phyloP scores from a whole-genome alignment of 768 basidiomycete genomes.

The Termitomyces sp. region DNA sequence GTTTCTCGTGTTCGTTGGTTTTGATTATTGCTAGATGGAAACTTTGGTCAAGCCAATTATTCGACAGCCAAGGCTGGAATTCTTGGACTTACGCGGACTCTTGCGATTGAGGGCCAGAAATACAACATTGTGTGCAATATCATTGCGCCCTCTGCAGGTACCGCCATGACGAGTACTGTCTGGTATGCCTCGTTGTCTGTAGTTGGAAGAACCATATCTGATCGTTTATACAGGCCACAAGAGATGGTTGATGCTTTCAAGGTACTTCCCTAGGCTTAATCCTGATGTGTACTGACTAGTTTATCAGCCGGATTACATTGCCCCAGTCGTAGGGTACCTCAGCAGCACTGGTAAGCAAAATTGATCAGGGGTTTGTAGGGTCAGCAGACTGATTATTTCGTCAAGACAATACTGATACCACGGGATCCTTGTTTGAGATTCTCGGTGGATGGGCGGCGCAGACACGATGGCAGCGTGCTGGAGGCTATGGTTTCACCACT shows the following conservation, averaged over 20 bases:
- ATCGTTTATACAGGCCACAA: constrained; percentile 46
- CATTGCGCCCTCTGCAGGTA: constrained; percentile 85
- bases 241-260: constrained; percentile 91
- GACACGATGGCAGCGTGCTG: constrained; percentile 88
- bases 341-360: constrained; percentile 54
- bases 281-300: not conserved
- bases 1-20: too few species aligned
- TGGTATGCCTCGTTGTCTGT: constrained; percentile 39
- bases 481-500: constrained; percentile 84
- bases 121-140: constrained; percentile 88
- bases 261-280: constrained; percentile 28
- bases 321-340: constrained; percentile 90
- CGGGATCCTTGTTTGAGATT: constrained; percentile 80
- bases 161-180: constrained; percentile 85
- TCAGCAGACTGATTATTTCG: not conserved
- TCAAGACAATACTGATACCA: constrained; percentile 63
- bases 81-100: constrained; percentile 82
- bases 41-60: constrained; percentile 96
- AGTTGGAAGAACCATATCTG: not conserved
- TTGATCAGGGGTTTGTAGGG: not conserved
- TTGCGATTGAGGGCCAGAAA: constrained; percentile 88
- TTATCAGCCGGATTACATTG: constrained; percentile 79
- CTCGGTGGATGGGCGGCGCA: constrained; percentile 90
- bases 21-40: constrained; percentile 57
- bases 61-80: constrained; percentile 92